Evolutionary conservation across 1,284 basidiomycete genomes (phyloP).

Genomic region (Tilletia setariae): DNA sequence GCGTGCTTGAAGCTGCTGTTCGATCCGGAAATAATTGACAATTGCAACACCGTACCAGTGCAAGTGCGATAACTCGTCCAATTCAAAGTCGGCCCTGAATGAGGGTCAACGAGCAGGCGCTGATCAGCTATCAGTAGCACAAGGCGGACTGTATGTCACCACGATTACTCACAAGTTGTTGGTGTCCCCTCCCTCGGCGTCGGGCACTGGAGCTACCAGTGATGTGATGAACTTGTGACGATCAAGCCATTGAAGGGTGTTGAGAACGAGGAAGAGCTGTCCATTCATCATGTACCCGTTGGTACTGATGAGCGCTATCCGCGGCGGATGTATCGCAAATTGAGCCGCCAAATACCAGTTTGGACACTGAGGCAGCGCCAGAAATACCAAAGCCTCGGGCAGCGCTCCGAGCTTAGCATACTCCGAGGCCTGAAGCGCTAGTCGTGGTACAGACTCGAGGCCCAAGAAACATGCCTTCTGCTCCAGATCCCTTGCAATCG

Average conservation of each 20-base stretch:
- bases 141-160: background rate
- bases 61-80: constrained; percentile 17
- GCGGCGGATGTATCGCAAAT: constrained; percentile 26
- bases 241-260: constrained; percentile 44
- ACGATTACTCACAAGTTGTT: background rate
- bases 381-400: constrained; percentile 28
- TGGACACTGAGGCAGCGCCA: constrained; percentile 33
- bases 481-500: constrained; percentile 45
- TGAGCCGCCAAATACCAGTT: constrained; percentile 37
- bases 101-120: background rate
- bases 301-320: constrained; percentile 33
- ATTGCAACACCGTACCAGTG: constrained; percentile 65
- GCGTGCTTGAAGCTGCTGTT: constrained; percentile 77
- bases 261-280: constrained; percentile 24
- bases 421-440: constrained; percentile 61
- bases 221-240: constrained; percentile 24
- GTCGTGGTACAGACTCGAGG: constrained; percentile 66
- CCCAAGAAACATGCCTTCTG: constrained; percentile 42
- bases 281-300: constrained; percentile 30
- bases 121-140: background rate
- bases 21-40: constrained; percentile 81
- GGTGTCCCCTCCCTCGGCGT: too few species aligned
- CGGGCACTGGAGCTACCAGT: background rate
- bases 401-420: constrained; percentile 33
- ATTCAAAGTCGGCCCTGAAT: constrained; percentile 8